Percentiles rank a stretch among this genome's conserved stretches.
phyloP scores from a whole-genome alignment of 2,329 filamentous ascomycete genomes.

The Clonostachys byssicola region DNA sequence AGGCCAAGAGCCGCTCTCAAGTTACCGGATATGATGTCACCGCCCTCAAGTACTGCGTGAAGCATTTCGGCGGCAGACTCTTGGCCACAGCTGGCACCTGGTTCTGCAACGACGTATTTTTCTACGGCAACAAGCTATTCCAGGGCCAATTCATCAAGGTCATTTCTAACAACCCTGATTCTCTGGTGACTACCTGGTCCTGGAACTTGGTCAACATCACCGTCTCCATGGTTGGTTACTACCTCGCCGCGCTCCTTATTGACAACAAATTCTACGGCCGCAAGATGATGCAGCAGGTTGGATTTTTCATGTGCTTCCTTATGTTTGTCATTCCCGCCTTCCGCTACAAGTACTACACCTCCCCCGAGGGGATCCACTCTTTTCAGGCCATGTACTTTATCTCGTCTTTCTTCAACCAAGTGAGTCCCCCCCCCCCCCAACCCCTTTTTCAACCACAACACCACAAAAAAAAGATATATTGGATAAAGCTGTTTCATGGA shows the following conservation, averaged over 20 bases:
- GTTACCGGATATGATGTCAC: conserved; percentile 92
- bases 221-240: conserved; percentile 85
- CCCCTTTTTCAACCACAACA: too few relatives aligned
- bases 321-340: conserved; percentile 91
- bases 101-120: conserved; percentile 98
- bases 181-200: conserved; percentile 82
- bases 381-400: conserved; percentile 99
- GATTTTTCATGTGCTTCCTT: conserved; percentile 90
- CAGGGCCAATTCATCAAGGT: conserved; percentile 85
- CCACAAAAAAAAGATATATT: too few relatives aligned
- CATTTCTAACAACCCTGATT: conserved; percentile 64
- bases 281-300: conserved; percentile 93
- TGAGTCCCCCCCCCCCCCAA: conserved; percentile 44
- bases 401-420: conserved; percentile 98
- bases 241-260: conserved; percentile 81
- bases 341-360: conserved; percentile 79
- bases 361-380: conserved; percentile 65
- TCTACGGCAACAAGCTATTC: conserved; percentile 99
- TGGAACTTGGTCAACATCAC: conserved; percentile 92
- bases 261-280: conserved; percentile 96
- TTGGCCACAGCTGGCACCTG: conserved; percentile 83
- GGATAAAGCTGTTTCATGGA: too few relatives aligned
- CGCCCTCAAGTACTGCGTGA: conserved; percentile 74
- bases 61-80: conserved; percentile 80
- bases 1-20: conserved; percentile 79